Evolutionary conservation across 176 grass and related monocot genomes (phyloP), one percentile per base, ranked within the genome.

Genomic region (Oryza meridionalis): DNA sequence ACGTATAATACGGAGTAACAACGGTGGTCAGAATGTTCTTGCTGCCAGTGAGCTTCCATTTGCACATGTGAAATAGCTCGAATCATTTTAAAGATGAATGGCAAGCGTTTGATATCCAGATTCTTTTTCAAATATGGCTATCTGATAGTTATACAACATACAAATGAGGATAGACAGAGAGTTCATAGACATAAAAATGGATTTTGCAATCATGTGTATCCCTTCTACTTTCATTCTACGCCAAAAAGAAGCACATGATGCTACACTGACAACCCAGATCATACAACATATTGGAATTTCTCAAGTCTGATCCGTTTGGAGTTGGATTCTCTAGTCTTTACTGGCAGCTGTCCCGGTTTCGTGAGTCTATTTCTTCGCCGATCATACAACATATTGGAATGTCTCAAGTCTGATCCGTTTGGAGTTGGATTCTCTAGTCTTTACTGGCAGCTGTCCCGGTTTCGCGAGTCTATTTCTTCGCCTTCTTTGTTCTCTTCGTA

Each of bases 401-500:
- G 27, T 12, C 29, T 76, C 47, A 76, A 13, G 64, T 17, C 35
- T 75, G 40, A 73, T 9, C 19, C 13, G 11, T 73, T 33, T 37
- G 4, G 24, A 40, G 68, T 2, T 2, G 31, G 44, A 14, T 70
- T 25, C 50, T 73, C 50, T 46, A 27, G 7, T 55, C 7, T 51
- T 70, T 40, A 25, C 29, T 25, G 21, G 21, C 14, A 40, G 40
- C 22, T 8, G 31, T 10, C 47, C 38, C 42, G 33, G 24, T 62
- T 45, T 44, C 61, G 14, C 9, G 4, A 32, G 37, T 5, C 50
- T 82, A 93, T 90, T 95, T 98, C 85, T 86, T 95, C 16, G 70
- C 75, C 89, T 98, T 95, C 77, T 82, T 95, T 58, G 83, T 84
- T 92, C 88, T 88, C 83, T 88, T 93, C 0, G 76, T 70, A 47